phyloP scores from a whole-genome alignment of 441 rosid species.

The Francoa sonchifolia region DNA sequence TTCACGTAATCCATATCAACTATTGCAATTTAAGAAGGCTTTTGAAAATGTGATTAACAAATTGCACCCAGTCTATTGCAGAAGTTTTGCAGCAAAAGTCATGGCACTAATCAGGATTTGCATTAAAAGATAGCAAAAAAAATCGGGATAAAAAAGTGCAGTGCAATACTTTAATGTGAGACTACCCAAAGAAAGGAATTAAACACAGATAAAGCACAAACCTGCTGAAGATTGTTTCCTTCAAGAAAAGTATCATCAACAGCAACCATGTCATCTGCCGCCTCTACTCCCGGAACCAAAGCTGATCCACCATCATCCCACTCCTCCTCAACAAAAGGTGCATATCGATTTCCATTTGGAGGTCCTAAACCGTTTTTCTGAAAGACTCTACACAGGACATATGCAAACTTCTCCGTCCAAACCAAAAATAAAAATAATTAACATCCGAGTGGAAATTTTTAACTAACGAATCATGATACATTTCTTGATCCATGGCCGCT shows the following conservation, averaged over 20 bases:
- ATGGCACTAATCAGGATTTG: not conserved
- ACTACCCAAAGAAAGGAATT: not conserved
- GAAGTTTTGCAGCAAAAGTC: too few species aligned
- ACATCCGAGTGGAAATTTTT: not conserved
- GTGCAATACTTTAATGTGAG: not conserved
- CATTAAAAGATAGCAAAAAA: not conserved
- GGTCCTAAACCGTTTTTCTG: conserved; percentile 88
- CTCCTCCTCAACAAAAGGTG: conserved; percentile 82
- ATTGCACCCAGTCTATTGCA: too few species aligned
- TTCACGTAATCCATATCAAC: not conserved
- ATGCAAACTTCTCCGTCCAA: conserved; percentile 41
- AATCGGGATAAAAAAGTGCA: not conserved
- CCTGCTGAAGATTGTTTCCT: conserved; percentile 31
- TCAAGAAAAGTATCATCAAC: conserved; percentile 21
- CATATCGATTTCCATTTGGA: conserved; percentile 78
- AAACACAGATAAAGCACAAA: conserved; percentile 14
- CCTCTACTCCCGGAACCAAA: conserved; percentile 58
- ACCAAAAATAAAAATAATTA: conserved; percentile 10
- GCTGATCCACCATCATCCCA: conserved; percentile 52
- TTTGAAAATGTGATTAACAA: too few species aligned
- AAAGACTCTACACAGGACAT: conserved; percentile 80
- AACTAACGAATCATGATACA: not conserved
- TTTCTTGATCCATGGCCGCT: not conserved
- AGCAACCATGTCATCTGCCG: conserved; percentile 29
- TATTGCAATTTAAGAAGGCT: not conserved